Evolutionary conservation across 352 stramenopile genomes (phyloP).

Genomic region (Pythium pectinolyticum): DNA sequence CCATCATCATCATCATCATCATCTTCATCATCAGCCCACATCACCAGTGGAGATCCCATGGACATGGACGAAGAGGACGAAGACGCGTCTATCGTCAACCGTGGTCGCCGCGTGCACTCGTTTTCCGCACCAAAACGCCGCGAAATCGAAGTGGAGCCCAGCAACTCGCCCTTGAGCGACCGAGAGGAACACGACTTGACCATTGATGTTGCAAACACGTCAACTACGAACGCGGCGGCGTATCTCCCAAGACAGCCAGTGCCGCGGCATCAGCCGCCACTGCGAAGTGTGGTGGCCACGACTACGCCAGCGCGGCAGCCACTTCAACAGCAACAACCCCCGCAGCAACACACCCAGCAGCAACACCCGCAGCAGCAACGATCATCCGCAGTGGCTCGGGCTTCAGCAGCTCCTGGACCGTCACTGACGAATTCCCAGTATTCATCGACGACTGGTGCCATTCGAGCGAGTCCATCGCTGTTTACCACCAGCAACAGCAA

Average conservation of each 20-base stretch:
- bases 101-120: conserved; percentile 23
- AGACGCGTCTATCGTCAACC: neutral
- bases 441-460: neutral
- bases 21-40: neutral
- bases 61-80: conserved; percentile 10
- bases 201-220: conserved; percentile 9
- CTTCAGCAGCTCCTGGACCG: neutral
- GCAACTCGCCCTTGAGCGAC: conserved; percentile 18
- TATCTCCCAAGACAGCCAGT: conserved; percentile 5
- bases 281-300: neutral
- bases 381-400: neutral
- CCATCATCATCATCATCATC: neutral
- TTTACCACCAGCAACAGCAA: neutral
- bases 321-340: conserved; percentile 2
- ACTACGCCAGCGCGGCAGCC: neutral
- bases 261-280: conserved; percentile 20
- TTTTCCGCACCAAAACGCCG: conserved; percentile 26
- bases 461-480: neutral
- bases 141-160: conserved; percentile 23
- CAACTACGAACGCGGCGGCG: neutral
- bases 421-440: neutral
- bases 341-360: too few species aligned
- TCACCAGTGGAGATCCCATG: neutral
- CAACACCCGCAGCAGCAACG: neutral
- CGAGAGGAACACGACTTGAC: conserved; percentile 18